Evolutionary conservation across 1,284 basidiomycete genomes (phyloP), one percentile per base, ranked within the genome.

Genomic region (Gymnopus androsaceus): DNA sequence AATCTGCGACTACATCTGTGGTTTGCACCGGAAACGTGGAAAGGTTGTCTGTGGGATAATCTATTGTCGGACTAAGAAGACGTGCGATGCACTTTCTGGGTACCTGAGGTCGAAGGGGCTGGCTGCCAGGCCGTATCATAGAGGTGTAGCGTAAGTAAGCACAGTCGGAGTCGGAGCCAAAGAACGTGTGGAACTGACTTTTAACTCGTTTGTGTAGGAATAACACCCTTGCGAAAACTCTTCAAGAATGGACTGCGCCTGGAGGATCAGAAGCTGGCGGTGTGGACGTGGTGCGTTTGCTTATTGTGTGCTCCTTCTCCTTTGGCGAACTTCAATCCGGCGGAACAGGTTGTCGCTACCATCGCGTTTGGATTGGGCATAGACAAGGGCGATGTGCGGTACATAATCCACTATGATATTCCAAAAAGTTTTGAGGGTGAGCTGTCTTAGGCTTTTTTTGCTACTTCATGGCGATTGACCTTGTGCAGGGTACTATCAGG

Each of bases 341-440:
- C 3, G 46, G 7, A 33, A 21, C 36, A 79, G 71, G 74, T 79
- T 34, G 73, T 77, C n/a, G 73, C 74, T 27, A 77, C 77, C 0
- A 85, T 94, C 41, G 92, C 92, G 1, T 95, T 95, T 64, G 92
- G 93, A 1, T 88, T 94, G 77, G 92, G 93, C 1, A 93, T 95
- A 30, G 92, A 95, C 68, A 93, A 94, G 69, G 73, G 83, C 2
- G 85, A 93, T 65, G 90, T 92, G 34, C 81, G 87, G 50, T 91
- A 88, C 63, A 79, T 90, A 47, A 84, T 92, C 37, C 85, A 92
- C 63, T 90, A 82, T 62, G 91, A 95, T 68, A 69, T 93, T 42
- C 90, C 90, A 0, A 91, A 88, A 67, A 91, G 88, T 55, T 84
- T 94, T 58, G 92, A 94, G 79, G 90, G 90, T 85, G 49, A 61